Percentiles rank a stretch among this genome's conserved stretches.
phyloP scores from a whole-genome alignment of 2,329 filamentous ascomycete genomes.

The Penicillium sp. region DNA sequence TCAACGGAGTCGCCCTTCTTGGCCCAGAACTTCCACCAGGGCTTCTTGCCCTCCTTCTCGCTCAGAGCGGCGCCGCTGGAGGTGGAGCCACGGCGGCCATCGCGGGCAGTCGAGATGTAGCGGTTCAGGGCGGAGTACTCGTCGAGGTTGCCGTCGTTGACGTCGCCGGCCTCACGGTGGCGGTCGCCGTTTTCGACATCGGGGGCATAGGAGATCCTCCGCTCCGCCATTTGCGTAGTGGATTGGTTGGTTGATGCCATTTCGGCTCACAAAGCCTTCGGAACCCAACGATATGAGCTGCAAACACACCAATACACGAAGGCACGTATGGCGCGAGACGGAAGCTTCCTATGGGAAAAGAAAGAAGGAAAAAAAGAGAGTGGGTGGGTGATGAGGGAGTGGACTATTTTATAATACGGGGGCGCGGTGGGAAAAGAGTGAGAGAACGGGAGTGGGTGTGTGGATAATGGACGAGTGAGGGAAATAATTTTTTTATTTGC shows the following conservation, averaged over 20 bases:
- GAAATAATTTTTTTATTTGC: slow-evolving; percentile 6
- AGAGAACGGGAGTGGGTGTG: slow-evolving; percentile 22
- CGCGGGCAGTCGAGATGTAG: slow-evolving; percentile 66
- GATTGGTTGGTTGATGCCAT: slow-evolving; percentile 29
- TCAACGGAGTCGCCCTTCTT: slow-evolving; percentile 26
- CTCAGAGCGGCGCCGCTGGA: slow-evolving; percentile 44
- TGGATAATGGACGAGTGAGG: slow-evolving; percentile 24
- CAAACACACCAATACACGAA: slow-evolving; percentile 35
- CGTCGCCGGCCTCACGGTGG: slow-evolving; percentile 31
- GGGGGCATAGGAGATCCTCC: slow-evolving; percentile 46
- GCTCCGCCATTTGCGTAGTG: slow-evolving; percentile 38
- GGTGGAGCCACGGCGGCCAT: slow-evolving; percentile 53
- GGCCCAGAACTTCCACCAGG: slow-evolving; percentile 59
- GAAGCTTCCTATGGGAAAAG: slow-evolving; percentile 35
- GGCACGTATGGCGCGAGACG: slow-evolving; percentile 39
- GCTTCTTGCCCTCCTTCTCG: slow-evolving; percentile 49
- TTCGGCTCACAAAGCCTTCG: slow-evolving; percentile 40
- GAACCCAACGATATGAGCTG: slow-evolving; percentile 39
- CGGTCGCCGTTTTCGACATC: slow-evolving; percentile 44
- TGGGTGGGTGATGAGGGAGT: slow-evolving; percentile 28
- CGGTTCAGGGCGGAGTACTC: slow-evolving; percentile 66
- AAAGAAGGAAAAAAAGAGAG: slow-evolving; percentile 18
- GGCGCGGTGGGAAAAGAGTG: slow-evolving; percentile 20
- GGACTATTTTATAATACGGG: slow-evolving; percentile 37
- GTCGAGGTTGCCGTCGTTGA: slow-evolving; percentile 44